These are phyloP conservation scores for Wallacemonas collosoma DNA, from an alignment of 208 protist genomes.

Conservation along the genomic window DNA sequence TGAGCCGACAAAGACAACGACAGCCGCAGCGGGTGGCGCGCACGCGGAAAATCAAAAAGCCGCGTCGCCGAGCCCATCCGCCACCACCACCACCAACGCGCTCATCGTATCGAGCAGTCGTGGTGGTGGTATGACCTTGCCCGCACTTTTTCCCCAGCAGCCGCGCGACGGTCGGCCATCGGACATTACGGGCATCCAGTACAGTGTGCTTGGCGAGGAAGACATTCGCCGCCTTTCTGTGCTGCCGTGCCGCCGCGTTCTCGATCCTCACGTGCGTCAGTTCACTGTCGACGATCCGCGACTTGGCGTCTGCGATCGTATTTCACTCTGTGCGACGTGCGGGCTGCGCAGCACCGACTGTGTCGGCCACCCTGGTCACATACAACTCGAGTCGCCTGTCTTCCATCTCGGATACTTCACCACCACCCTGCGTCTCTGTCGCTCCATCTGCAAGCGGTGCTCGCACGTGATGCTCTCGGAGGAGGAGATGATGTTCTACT, in stretches of 20 bases:
- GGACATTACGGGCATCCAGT: constrained; percentile 81
- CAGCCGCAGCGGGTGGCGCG: background rate
- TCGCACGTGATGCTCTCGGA: constrained; percentile 90
- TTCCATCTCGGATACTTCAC: constrained; percentile 99
- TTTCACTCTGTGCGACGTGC: constrained; percentile 93
- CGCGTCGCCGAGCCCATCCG: background rate
- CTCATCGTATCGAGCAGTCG: background rate
- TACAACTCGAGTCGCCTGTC: constrained; percentile 98
- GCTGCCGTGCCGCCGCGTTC: constrained; percentile 77
- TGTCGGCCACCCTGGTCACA: constrained; percentile 98
- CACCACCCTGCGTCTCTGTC: constrained; percentile 93
- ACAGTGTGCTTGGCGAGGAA: constrained; percentile 87
- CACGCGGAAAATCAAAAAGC: background rate
- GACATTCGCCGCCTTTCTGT: constrained; percentile 88
- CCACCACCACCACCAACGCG: background rate
- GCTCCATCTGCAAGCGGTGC: constrained; percentile 98
- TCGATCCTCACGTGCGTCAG: constrained; percentile 49
- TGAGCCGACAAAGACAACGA: background rate
- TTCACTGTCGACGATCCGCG: constrained; percentile 91
- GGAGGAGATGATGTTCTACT: constrained; percentile 76
- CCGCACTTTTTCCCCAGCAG: background rate
- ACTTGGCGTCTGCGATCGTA: constrained; percentile 92
- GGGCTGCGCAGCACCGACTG: constrained; percentile 92
- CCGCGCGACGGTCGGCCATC: background rate
- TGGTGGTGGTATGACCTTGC: background rate